Percentiles rank a stretch among this genome's conserved stretches.
Evolutionary conservation across 805 yeast genomes (phyloP).

Genomic region (Cyberlindnera meyerae): DNA sequence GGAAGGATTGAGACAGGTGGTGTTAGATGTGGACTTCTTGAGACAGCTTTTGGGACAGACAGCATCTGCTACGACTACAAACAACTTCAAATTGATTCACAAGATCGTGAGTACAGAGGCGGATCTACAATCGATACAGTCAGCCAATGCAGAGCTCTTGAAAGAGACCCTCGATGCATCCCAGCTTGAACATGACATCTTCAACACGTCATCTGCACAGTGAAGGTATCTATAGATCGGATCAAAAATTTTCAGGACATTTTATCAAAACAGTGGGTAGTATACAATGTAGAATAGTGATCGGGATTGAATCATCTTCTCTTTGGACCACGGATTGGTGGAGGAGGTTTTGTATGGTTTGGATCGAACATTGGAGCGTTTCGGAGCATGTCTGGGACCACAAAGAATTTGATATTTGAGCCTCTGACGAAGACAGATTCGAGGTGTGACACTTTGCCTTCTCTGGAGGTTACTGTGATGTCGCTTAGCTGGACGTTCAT

Average conservation of each 20-base stretch:
- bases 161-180: conserved; percentile 18
- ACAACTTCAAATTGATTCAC: conserved; percentile 22
- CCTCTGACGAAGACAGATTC: conserved; percentile 90
- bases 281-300: no score
- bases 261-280: neutral
- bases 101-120: conserved; percentile 15
- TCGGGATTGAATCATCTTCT: conserved; percentile 25
- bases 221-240: no score
- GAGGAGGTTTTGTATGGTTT: conserved; percentile 57
- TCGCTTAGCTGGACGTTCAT: conserved; percentile 89
- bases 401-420: conserved; percentile 77
- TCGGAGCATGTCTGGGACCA: conserved; percentile 81
- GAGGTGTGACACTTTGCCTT: conserved; percentile 71
- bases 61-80: conserved; percentile 10
- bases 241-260: no score
- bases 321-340: conserved; percentile 63
- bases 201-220: conserved; percentile 12
- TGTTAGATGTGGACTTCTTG: conserved; percentile 51
- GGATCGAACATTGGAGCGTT: conserved; percentile 85
- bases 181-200: conserved; percentile 20
- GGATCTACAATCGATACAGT: conserved; percentile 4
- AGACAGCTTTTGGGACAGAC: conserved; percentile 27
- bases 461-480: conserved; percentile 70
- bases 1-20: conserved; percentile 45
- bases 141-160: conserved; percentile 13